Percentiles rank a stretch among this genome's conserved stretches.
Evolutionary conservation across 2,329 filamentous ascomycete genomes (phyloP).

Genomic region (Pseudogymnoascus pannorum): DNA sequence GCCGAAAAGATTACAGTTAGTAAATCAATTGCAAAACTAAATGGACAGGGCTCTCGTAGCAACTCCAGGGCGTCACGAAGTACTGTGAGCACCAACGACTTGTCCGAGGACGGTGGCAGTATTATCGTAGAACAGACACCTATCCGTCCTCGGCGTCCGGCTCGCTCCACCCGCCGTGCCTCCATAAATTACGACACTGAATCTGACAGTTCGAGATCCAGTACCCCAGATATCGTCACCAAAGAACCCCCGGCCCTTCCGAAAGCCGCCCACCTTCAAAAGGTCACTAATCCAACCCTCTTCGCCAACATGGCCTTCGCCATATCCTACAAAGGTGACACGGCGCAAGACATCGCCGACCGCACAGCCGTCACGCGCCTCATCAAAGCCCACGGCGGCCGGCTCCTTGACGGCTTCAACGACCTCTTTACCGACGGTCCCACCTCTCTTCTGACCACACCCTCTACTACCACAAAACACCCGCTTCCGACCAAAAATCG

Average conservation of each 20-base stretch:
- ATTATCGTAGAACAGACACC: not conserved
- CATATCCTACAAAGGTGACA: constrained; percentile 58
- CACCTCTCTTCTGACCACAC: constrained; percentile 23
- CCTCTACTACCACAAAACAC: constrained; percentile 8
- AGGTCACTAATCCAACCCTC: not conserved
- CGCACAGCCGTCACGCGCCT: constrained; percentile 43
- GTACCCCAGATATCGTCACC: not conserved
- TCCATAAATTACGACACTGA: not conserved
- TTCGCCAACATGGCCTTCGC: constrained; percentile 85
- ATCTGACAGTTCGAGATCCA: not conserved
- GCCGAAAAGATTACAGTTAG: not conserved
- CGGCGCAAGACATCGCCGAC: constrained; percentile 39
- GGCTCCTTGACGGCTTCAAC: constrained; percentile 70
- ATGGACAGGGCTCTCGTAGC: not conserved
- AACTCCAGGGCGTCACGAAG: not conserved
- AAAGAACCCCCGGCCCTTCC: not conserved
- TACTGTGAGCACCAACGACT: not conserved
- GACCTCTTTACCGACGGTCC: constrained; percentile 57
- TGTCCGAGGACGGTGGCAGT: not conserved
- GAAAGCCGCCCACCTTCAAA: not conserved
- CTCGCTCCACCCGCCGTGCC: not conserved
- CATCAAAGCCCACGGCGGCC: constrained; percentile 66
- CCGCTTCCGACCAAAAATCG: constrained; percentile 11
- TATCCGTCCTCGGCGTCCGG: not conserved
- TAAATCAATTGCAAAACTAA: not conserved